A percentile compares a stretch with the other conserved stretches of the same genome.
These are phyloP conservation scores for Dendrothele bispora DNA, from an alignment of 768 basidiomycete genomes.

Conservation along the genomic window DNA sequence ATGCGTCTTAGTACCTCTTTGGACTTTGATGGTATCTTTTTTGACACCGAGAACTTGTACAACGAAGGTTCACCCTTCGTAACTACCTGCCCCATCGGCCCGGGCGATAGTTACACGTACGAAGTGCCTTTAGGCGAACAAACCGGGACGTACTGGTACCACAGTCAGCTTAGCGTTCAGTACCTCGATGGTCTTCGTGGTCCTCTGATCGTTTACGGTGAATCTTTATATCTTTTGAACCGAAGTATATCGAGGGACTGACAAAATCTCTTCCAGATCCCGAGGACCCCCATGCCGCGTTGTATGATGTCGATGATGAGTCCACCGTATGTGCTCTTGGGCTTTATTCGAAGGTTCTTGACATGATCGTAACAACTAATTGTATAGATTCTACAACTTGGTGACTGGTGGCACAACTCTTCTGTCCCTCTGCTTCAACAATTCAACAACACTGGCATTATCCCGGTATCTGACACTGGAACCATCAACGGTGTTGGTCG, in stretches of 20 bases:
- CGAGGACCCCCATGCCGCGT: slow-evolving; percentile 34
- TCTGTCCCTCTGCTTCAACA: slow-evolving; percentile 22
- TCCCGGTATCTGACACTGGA: slow-evolving; percentile 34
- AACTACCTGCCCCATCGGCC: slow-evolving; percentile 28
- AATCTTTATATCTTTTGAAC: slow-evolving; percentile 6
- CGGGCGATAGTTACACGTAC: slow-evolving; percentile 19
- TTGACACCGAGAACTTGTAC: slow-evolving; percentile 18
- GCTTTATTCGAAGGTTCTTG: too few relatives aligned
- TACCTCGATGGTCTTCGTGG: slow-evolving; percentile 38
- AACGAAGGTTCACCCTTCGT: slow-evolving; percentile 20
- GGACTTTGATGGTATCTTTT: slow-evolving; percentile 25
- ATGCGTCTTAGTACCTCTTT: slow-evolving; percentile 21
- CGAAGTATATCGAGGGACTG: slow-evolving; percentile 4
- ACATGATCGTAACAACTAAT: background rate
- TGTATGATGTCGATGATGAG: slow-evolving; percentile 49
- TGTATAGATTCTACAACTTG: slow-evolving; percentile 27
- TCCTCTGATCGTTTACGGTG: slow-evolving; percentile 33
- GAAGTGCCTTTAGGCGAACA: slow-evolving; percentile 20
- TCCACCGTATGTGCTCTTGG: slow-evolving; percentile 15
- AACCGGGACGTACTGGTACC: slow-evolving; percentile 44
- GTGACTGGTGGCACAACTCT: slow-evolving; percentile 43
- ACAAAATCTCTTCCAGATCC: slow-evolving; percentile 19
- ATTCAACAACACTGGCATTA: slow-evolving; percentile 23
- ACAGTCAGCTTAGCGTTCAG: slow-evolving; percentile 36
- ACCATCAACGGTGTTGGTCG: slow-evolving; percentile 50